Evolutionary conservation across 495 filamentous ascomycete species (phyloP).

Genomic region (Penicillium pancosmium): DNA sequence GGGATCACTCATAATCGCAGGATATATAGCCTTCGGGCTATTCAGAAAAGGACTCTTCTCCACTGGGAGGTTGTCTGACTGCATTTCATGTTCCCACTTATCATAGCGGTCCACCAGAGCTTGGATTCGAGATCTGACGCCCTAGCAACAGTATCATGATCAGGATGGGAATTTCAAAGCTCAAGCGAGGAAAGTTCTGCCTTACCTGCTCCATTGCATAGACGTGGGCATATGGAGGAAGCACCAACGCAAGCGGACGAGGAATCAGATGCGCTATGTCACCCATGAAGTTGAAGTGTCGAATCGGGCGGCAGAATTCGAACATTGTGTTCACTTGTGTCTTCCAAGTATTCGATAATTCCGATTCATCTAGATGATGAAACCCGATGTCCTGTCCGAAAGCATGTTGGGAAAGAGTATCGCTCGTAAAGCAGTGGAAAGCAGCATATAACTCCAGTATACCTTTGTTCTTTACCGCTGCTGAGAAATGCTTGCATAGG

Average conservation of each 20-base stretch:
- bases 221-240: slow-evolving; percentile 7
- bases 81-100: background rate
- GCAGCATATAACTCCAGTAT: slow-evolving; percentile 42
- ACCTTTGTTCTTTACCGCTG: slow-evolving; percentile 6
- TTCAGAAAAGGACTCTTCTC: background rate
- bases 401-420: slow-evolving; percentile 46
- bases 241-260: background rate
- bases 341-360: slow-evolving; percentile 17
- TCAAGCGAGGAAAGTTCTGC: too few species aligned
- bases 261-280: slow-evolving; percentile 9
- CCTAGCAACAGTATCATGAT: background rate
- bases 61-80: background rate
- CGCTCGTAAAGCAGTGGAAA: slow-evolving; percentile 44
- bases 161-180: background rate
- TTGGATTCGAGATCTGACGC: slow-evolving; percentile 1
- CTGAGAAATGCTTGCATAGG: slow-evolving; percentile 14
- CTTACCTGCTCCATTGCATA: slow-evolving; percentile 17
- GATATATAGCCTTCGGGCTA: slow-evolving; percentile 14
- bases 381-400: slow-evolving; percentile 25
- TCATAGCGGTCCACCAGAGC: background rate
- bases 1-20: slow-evolving; percentile 15
- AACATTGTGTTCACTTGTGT: slow-evolving; percentile 14
- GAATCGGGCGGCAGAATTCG: slow-evolving; percentile 1
- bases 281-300: slow-evolving; percentile 13
- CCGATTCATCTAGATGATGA: slow-evolving; percentile 15